Base-by-base conservation (phyloP, 1,284 basidiomycete species). In the Apiotrichum veenhuisii region DNA sequence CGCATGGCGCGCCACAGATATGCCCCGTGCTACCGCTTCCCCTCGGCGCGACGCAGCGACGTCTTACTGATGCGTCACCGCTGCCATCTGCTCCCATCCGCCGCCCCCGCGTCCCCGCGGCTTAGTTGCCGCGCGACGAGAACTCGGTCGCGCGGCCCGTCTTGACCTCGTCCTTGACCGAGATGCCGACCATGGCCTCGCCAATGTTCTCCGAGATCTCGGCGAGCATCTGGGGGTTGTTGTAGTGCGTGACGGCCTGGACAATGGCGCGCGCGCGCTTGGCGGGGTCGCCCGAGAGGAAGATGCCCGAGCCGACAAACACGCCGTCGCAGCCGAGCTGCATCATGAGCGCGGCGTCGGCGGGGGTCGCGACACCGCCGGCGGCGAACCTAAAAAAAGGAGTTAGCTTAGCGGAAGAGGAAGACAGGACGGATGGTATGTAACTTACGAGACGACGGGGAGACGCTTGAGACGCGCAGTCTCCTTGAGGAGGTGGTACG, bases 321-420 rank as follows among this genome's bases (percentile, higher is more conserved):
- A 92, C 90, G 82, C 96, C 95, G 74, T 98, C 95, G 75, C 91
- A 94, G 49, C 95, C 94, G 38, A 99, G 84, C 75, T 98, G 94
- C 95, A 98, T 98, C 95, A 98, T 97, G 64, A 99, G 79, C 4
- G 96, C 96, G 23, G 95, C 96, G 76, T 99, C 95, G 63, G 75
- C 93, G 48, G 95, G 95, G 7, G 95, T 98, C 50, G 96, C 94
- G 57, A 98, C 85, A 64, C 95, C 95, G 60, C 95, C 95, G 50
- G 95, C 93, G n/a, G 91, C 91, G 74, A 93, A 94, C 73, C 30
- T 30, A 12, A n/a, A n/a, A n/a, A n/a, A n/a, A n/a, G n/a, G n/a
- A n/a, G n/a, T n/a, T n/a, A n/a, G n/a, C n/a, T n/a, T n/a, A n/a
- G n/a, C n/a, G n/a, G n/a, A n/a, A n/a, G n/a, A n/a, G n/a, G n/a